phyloP scores from a whole-genome alignment of 139 green algal genomes.

The Desmodesmus armatus region DNA sequence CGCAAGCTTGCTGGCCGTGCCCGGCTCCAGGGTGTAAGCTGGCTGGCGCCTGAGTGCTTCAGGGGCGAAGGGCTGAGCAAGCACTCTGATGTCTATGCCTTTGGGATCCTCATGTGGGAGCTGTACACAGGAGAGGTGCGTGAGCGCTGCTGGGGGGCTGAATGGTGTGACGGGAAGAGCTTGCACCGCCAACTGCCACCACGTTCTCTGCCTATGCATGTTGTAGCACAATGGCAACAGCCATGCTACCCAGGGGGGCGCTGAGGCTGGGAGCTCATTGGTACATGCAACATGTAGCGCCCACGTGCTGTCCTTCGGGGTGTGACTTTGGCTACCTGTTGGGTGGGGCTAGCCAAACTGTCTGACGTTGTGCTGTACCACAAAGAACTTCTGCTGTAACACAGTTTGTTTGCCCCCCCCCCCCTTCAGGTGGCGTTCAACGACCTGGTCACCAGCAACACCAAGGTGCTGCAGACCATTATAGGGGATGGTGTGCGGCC shows the following conservation, averaged over 20 bases:
- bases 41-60: conserved; percentile 58
- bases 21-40: conserved; percentile 44
- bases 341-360: no score
- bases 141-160: no score
- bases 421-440: conserved; percentile 24
- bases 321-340: no score
- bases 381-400: not conserved
- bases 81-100: conserved; percentile 53
- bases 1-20: conserved; percentile 54
- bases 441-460: conserved; percentile 14
- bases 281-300: no score
- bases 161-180: no score
- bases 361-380: not conserved
- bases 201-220: no score
- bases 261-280: no score
- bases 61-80: conserved; percentile 40
- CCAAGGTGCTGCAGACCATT: conserved; percentile 54
- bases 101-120: conserved; percentile 63
- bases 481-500: conserved; percentile 54
- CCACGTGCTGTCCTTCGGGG: no score
- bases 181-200: no score
- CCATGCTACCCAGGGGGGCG: no score
- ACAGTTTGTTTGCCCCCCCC: not conserved
- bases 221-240: no score
- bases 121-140: conserved; percentile 50